phyloP scores from a whole-genome alignment of 2,329 filamentous ascomycete species.

The Xylaria sp. region DNA sequence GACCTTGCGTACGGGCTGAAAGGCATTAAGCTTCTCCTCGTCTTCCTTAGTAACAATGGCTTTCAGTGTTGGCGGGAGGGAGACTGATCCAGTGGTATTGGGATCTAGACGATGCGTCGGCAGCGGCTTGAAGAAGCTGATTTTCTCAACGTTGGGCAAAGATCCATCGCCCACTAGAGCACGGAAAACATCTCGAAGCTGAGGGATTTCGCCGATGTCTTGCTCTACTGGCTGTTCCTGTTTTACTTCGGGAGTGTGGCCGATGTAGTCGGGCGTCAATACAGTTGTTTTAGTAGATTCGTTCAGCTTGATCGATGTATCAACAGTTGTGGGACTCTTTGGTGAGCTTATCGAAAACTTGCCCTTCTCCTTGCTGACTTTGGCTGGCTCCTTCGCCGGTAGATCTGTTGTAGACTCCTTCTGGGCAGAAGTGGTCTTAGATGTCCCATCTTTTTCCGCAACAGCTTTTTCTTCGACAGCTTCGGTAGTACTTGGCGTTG shows the following conservation, averaged over 20 bases:
- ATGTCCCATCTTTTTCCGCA: constrained; percentile 37
- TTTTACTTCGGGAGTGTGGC: constrained; percentile 36
- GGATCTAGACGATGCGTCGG: constrained; percentile 44
- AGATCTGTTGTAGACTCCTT: constrained; percentile 31
- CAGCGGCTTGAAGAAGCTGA: constrained; percentile 50
- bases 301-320: constrained; percentile 43
- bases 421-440: too few relatives aligned
- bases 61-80: constrained; percentile 49
- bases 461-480: constrained; percentile 39
- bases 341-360: constrained; percentile 36
- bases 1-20: constrained; percentile 65
- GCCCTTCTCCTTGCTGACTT: constrained; percentile 33
- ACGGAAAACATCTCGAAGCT: constrained; percentile 46
- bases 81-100: constrained; percentile 35
- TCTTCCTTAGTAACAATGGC: constrained; percentile 60
- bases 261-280: constrained; percentile 44
- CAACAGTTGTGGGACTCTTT: constrained; percentile 37
- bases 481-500: constrained; percentile 41
- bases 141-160: constrained; percentile 44
- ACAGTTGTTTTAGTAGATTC: constrained; percentile 46
- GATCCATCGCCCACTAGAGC: constrained; percentile 44
- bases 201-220: constrained; percentile 42
- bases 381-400: constrained; percentile 30
- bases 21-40: constrained; percentile 59
- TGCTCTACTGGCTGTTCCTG: constrained; percentile 39